A percentile compares a stretch with the other conserved stretches of the same genome.
Conservation (phyloP, 345 rosid genomes). For the Eutrema yunnanense region DNA sequence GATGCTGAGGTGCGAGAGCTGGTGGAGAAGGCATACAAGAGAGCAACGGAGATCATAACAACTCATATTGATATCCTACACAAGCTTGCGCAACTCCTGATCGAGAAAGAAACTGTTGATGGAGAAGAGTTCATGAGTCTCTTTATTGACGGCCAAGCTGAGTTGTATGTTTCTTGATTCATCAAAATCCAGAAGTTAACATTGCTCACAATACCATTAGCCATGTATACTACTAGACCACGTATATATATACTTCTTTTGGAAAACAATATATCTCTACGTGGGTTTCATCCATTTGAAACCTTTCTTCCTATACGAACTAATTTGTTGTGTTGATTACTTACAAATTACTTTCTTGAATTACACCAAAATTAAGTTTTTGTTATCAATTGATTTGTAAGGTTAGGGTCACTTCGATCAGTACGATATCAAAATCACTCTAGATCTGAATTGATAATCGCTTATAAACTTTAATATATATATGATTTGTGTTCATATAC, state of each 20-base stretch:
- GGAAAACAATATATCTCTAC: background rate
- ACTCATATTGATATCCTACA: conserved; percentile 80
- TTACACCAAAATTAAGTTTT: too few species aligned
- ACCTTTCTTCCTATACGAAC: too few species aligned
- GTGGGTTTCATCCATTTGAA: background rate
- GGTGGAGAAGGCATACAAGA: conserved; percentile 68
- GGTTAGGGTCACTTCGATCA: too few species aligned
- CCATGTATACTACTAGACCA: background rate
- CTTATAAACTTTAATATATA: background rate
- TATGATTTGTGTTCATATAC: background rate
- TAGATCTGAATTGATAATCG: too few species aligned
- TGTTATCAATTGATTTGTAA: too few species aligned
- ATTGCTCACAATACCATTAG: background rate
- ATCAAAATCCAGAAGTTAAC: background rate
- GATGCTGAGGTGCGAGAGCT: conserved; percentile 88
- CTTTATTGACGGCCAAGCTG: conserved; percentile 95
- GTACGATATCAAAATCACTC: too few species aligned
- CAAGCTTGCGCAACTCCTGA: conserved; percentile 81
- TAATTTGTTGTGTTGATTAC: background rate
- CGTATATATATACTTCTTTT: background rate
- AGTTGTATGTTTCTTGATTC: conserved; percentile 59
- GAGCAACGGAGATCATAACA: conserved; percentile 67
- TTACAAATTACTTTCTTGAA: background rate
- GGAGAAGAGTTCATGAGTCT: conserved; percentile 99
- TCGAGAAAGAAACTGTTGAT: conserved; percentile 92